These are phyloP conservation scores for Blastobotrys elegans DNA, from an alignment of 1,139 yeast species.

Conservation along the genomic window DNA sequence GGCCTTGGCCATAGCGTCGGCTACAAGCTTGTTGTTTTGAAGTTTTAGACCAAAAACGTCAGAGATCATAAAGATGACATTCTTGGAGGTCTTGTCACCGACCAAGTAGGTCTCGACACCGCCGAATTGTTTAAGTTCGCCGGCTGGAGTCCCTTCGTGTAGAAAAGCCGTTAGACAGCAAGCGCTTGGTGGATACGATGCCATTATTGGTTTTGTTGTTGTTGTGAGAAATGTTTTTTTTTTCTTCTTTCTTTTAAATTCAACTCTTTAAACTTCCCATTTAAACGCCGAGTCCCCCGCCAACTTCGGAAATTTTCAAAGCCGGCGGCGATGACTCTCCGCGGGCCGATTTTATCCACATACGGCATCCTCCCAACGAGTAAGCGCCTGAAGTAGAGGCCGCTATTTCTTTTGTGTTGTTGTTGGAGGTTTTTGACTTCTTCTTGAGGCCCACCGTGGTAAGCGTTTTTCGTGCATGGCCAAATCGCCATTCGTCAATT, in stretches of 20 bases:
- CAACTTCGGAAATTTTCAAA: too few relatives aligned
- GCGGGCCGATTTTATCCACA: too few relatives aligned
- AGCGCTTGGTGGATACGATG: constrained; percentile 28
- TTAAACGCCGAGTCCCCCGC: too few relatives aligned
- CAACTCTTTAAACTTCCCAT: too few relatives aligned
- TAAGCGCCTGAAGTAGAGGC: too few relatives aligned
- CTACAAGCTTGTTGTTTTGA: constrained; percentile 55
- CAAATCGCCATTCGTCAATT: too few relatives aligned
- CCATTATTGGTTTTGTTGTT: constrained; percentile 22
- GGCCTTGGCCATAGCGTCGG: constrained; percentile 64
- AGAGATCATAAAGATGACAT: constrained; percentile 55
- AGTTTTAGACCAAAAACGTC: constrained; percentile 63
- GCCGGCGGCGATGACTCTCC: too few relatives aligned
- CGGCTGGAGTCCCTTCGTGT: constrained; percentile 38
- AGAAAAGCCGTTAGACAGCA: constrained; percentile 31
- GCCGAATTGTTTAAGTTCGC: constrained; percentile 39
- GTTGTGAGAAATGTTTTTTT: background rate
- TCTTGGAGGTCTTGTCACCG: constrained; percentile 44
- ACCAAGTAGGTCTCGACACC: constrained; percentile 53
- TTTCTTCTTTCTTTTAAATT: background rate
- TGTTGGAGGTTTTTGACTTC: too few relatives aligned
- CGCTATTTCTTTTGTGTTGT: too few relatives aligned
- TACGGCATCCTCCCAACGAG: too few relatives aligned
- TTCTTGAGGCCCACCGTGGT: too few relatives aligned
- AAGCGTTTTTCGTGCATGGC: too few relatives aligned